phyloP scores from a whole-genome alignment of 257 asterid species.

The Catharanthus roseus region DNA sequence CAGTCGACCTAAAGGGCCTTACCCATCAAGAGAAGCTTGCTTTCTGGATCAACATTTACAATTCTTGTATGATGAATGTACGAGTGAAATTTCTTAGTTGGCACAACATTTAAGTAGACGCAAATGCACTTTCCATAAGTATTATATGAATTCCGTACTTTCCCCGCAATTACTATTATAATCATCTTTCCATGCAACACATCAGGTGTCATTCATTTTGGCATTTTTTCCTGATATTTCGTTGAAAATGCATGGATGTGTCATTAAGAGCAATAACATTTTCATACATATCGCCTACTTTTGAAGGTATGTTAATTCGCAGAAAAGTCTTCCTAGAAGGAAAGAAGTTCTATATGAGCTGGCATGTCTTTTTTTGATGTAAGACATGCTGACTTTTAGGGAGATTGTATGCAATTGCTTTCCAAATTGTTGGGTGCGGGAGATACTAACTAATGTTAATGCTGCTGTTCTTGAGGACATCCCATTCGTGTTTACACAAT shows the following conservation, averaged over 20 bases:
- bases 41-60: conserved; percentile 90
- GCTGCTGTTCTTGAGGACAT: neutral
- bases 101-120: neutral
- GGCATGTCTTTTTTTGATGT: neutral
- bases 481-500: neutral
- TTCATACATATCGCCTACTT: neutral
- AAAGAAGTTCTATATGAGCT: neutral
- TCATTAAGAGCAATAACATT: neutral
- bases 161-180: neutral
- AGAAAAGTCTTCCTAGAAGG: neutral
- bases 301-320: neutral
- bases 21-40: conserved; percentile 86
- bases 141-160: neutral
- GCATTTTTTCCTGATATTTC: neutral
- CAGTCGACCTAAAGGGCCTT: conserved; percentile 56
- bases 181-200: neutral
- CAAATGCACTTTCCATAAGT: neutral
- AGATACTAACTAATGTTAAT: neutral
- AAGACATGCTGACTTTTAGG: neutral
- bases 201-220: neutral
- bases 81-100: conserved; percentile 7
- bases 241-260: neutral
- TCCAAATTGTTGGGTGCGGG: neutral
- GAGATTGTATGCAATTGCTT: neutral
- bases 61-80: conserved; percentile 97